Evolutionary conservation across 2,329 filamentous ascomycete species (phyloP).

Genomic region (Metarhizium guizhouense): DNA sequence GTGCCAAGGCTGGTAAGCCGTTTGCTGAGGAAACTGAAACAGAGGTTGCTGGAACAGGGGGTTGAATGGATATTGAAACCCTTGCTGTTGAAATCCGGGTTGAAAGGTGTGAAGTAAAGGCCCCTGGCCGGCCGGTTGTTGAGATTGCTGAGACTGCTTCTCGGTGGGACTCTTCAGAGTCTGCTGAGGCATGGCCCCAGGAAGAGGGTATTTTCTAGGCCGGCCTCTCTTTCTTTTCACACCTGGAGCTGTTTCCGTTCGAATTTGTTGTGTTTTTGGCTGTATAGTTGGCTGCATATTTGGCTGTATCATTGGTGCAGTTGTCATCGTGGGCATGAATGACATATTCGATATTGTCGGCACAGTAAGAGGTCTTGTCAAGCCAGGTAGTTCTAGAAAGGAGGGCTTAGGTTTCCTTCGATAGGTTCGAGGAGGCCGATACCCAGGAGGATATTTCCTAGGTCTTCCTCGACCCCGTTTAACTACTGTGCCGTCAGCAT

Average conservation of each 20-base stretch:
- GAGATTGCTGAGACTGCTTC: not conserved
- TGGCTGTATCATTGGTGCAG: not conserved
- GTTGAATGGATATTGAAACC: constrained; percentile 5
- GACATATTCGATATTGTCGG: not conserved
- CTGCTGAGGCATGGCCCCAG: not conserved
- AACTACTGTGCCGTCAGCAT: not conserved
- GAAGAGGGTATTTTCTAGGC: constrained; percentile 5
- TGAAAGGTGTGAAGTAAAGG: constrained; percentile 4
- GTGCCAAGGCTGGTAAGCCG: constrained; percentile 1
- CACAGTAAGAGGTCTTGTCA: not conserved
- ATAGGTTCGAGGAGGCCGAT: not conserved
- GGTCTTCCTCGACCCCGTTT: constrained; percentile 1
- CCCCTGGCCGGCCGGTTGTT: constrained; percentile 3
- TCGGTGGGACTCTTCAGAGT: not conserved
- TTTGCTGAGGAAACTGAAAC: constrained; percentile 1
- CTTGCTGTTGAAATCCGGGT: constrained; percentile 3
- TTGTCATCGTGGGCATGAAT: not conserved
- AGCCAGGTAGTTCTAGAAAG: not conserved
- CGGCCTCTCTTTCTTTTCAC: constrained; percentile 5
- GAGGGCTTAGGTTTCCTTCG: not conserved
- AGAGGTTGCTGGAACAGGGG: constrained; percentile 2
- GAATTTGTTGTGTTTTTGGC: not conserved
- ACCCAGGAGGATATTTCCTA: constrained; percentile 2
- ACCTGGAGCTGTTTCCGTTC: not conserved
- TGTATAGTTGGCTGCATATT: not conserved